Conservation (phyloP, 192 early-diverging fungal genomes). For the Gonapodya prolifera region DNA sequence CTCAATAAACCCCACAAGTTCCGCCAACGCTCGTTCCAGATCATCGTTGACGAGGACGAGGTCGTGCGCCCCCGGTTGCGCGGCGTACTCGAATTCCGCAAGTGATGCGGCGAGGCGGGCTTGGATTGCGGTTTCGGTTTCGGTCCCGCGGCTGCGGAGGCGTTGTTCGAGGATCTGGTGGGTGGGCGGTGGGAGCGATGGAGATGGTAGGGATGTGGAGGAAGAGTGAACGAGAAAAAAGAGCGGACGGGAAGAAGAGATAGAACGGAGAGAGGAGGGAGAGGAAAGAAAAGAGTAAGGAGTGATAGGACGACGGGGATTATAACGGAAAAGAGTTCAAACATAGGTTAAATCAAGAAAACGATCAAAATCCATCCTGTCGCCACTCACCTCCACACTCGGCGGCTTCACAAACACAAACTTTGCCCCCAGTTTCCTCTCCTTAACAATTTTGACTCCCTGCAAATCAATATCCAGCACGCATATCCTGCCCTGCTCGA, state of each 20-base stretch:
- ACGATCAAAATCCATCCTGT: too few species aligned
- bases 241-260: too few species aligned
- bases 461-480: slow-evolving; percentile 79
- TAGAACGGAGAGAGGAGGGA: too few species aligned
- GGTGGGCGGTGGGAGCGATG: too few species aligned
- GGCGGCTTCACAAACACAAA: background rate
- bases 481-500: slow-evolving; percentile 57
- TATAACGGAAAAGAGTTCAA: too few species aligned
- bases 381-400: too few species aligned
- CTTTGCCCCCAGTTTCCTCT: background rate
- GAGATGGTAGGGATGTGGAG: too few species aligned
- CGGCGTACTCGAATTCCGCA: slow-evolving; percentile 68
- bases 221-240: too few species aligned
- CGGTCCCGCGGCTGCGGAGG: slow-evolving; percentile 76
- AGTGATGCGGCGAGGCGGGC: slow-evolving; percentile 65
- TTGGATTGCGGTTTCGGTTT: slow-evolving; percentile 61
- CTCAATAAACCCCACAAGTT: background rate
- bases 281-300: too few species aligned
- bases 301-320: too few species aligned
- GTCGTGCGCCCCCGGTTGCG: slow-evolving; percentile 27
- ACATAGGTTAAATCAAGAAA: too few species aligned
- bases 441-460: background rate
- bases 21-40: background rate
- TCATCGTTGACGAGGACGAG: background rate
- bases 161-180: slow-evolving; percentile 64